Evolutionary conservation across 352 stramenopile species (phyloP).

Genomic region (Phytophthora aleatoria): DNA sequence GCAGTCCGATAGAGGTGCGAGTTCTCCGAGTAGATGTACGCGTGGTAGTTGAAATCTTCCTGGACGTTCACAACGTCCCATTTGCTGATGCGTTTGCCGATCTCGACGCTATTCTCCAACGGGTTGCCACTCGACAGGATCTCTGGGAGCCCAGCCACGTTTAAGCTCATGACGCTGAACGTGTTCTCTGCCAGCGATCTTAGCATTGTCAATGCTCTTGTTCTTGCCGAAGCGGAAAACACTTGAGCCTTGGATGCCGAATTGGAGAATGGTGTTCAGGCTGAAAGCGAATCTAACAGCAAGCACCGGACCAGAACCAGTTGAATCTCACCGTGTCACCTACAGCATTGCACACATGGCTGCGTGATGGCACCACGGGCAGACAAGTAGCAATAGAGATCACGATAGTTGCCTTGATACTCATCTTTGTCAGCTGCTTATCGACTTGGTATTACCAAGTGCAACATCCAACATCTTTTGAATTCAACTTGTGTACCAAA

Average conservation of each 20-base stretch:
- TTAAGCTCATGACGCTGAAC: slow-evolving; percentile 51
- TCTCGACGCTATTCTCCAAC: slow-evolving; percentile 47
- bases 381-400: slow-evolving; percentile 21
- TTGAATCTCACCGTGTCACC: slow-evolving; percentile 12
- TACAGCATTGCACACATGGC: slow-evolving; percentile 19
- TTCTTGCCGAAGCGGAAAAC: neutral
- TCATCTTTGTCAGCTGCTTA: slow-evolving; percentile 23
- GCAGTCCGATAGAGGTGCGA: slow-evolving; percentile 46
- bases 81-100: slow-evolving; percentile 46
- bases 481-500: too few relatives aligned
- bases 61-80: slow-evolving; percentile 46
- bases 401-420: slow-evolving; percentile 12
- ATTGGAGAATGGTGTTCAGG: slow-evolving; percentile 11
- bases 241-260: slow-evolving; percentile 9
- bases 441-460: neutral
- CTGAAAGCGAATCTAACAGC: neutral
- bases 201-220: slow-evolving; percentile 27
- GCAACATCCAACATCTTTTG: neutral
- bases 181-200: slow-evolving; percentile 39
- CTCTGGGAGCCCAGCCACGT: slow-evolving; percentile 49
- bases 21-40: slow-evolving; percentile 47
- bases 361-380: neutral
- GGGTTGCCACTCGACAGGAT: slow-evolving; percentile 55
- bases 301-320: slow-evolving; percentile 7
- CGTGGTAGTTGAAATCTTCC: slow-evolving; percentile 53